Evolutionary conservation across 495 filamentous ascomycete genomes (phyloP).

Genomic region (Hypoxylon lienhwacheense): DNA sequence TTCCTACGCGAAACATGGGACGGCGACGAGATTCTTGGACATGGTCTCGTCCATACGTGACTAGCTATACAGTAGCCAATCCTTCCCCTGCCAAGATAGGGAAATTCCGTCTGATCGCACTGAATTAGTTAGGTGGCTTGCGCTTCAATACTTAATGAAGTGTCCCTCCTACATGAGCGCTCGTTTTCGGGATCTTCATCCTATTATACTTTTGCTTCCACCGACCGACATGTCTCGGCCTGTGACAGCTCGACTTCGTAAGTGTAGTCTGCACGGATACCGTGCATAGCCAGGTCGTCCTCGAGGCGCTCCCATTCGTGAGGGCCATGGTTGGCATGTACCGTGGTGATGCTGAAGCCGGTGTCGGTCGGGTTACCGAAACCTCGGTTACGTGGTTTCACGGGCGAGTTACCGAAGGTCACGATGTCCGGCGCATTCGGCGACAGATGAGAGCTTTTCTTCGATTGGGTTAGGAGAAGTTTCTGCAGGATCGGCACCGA

Average conservation of each 20-base stretch:
- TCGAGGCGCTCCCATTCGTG: slow-evolving; percentile 19
- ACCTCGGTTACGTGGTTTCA: not conserved
- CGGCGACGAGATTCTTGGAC: not conserved
- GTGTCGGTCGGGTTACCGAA: slow-evolving; percentile 18
- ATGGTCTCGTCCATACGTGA: not conserved
- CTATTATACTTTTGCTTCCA: not conserved
- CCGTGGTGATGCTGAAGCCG: slow-evolving; percentile 11
- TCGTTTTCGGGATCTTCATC: not conserved
- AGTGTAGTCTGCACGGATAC: slow-evolving; percentile 18
- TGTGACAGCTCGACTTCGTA: slow-evolving; percentile 17
- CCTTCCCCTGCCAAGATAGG: too few relatives aligned
- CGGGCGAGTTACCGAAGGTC: slow-evolving; percentile 42
- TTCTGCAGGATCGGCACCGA: slow-evolving; percentile 23
- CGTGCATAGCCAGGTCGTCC: not conserved
- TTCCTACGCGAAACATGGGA: too few relatives aligned
- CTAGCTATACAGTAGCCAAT: not conserved
- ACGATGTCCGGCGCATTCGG: slow-evolving; percentile 24
- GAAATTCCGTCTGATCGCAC: too few relatives aligned
- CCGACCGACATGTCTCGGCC: not conserved
- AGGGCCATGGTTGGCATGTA: slow-evolving; percentile 6
- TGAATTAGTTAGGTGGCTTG: too few relatives aligned
- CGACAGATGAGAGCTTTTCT: slow-evolving; percentile 51
- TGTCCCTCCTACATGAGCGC: not conserved
- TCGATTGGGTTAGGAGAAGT: slow-evolving; percentile 7
- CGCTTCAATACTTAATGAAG: too few relatives aligned